These are phyloP conservation scores for Scedosporium boydii DNA, from an alignment of 2,329 filamentous ascomycete species.

Conservation along the genomic window DNA sequence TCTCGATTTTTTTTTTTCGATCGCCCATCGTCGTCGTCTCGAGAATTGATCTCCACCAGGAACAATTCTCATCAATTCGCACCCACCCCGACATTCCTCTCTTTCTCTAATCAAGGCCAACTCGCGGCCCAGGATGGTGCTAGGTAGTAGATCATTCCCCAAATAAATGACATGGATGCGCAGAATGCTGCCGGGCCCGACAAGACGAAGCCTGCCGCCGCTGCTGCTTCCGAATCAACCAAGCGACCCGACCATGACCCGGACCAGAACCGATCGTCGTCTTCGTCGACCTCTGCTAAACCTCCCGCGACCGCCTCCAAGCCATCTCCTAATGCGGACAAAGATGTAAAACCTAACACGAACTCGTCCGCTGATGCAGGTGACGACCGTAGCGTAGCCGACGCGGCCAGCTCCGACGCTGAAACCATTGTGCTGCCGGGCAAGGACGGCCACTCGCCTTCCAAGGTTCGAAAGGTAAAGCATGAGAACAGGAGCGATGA, in stretches of 20 bases:
- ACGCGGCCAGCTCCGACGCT: slow-evolving; percentile 58
- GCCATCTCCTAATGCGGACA: slow-evolving; percentile 9
- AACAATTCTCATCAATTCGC: slow-evolving; percentile 6
- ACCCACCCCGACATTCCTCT: background rate
- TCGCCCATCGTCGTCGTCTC: background rate
- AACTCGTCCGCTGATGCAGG: slow-evolving; percentile 13
- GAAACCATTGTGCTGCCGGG: slow-evolving; percentile 62
- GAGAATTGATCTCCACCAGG: background rate
- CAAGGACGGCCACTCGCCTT: slow-evolving; percentile 55
- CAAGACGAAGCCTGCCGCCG: slow-evolving; percentile 48
- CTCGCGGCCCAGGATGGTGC: slow-evolving; percentile 48
- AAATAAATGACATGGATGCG: slow-evolving; percentile 61
- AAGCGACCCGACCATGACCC: slow-evolving; percentile 8
- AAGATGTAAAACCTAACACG: background rate
- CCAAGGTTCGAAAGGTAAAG: slow-evolving; percentile 54
- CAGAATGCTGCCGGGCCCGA: slow-evolving; percentile 57
- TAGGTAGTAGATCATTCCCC: slow-evolving; percentile 36
- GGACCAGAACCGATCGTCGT: slow-evolving; percentile 10
- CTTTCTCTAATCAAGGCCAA: slow-evolving; percentile 19
- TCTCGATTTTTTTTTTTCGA: background rate
- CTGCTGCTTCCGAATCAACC: slow-evolving; percentile 19
- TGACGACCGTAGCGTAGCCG: slow-evolving; percentile 30
- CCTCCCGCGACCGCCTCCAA: background rate
- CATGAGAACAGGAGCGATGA: slow-evolving; percentile 52
- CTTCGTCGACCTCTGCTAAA: slow-evolving; percentile 12